A percentile compares a stretch with the other conserved stretches of the same genome.
These are phyloP conservation scores for Aspergillus biplanus DNA, from an alignment of 495 filamentous ascomycete genomes.

Conservation along the genomic window DNA sequence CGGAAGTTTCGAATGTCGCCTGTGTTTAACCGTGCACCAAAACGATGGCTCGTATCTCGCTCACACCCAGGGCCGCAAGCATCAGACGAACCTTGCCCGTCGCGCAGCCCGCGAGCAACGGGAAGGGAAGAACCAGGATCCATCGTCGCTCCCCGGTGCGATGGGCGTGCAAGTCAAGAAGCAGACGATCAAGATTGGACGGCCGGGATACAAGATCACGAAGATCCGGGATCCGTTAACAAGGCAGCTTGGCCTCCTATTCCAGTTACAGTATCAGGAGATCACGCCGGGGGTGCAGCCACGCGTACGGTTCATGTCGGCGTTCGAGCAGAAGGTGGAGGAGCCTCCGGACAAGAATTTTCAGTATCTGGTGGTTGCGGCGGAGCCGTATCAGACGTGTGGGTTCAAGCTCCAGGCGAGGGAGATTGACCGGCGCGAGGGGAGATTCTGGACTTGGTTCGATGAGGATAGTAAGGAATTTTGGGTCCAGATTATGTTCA, in stretches of 20 bases:
- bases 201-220: slow-evolving; percentile 97
- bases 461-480: slow-evolving; percentile 97
- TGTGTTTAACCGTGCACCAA: slow-evolving; percentile 98
- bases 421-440: slow-evolving; percentile 89
- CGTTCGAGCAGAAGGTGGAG: slow-evolving; percentile 94
- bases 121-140: slow-evolving; percentile 78
- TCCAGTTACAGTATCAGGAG: slow-evolving; percentile 95
- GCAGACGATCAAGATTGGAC: slow-evolving; percentile 95
- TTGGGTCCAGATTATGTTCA: slow-evolving; percentile 98
- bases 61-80: slow-evolving; percentile 98
- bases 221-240: slow-evolving; percentile 92
- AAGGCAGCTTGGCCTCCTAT: slow-evolving; percentile 84
- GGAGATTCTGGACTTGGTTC: slow-evolving; percentile 90
- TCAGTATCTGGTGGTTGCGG: slow-evolving; percentile 94
- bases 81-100: slow-evolving; percentile 98
- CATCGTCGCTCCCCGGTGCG: slow-evolving; percentile 66
- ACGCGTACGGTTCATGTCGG: slow-evolving; percentile 94
- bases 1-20: slow-evolving; percentile 95
- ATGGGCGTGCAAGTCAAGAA: slow-evolving; percentile 81
- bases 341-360: slow-evolving; percentile 91
- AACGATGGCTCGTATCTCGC: slow-evolving; percentile 99
- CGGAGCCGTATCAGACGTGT: slow-evolving; percentile 97
- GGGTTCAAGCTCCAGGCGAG: slow-evolving; percentile 94
- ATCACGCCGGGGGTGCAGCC: slow-evolving; percentile 76
- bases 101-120: slow-evolving; percentile 92